Percentiles rank a stretch among this genome's conserved stretches.
phyloP scores from a whole-genome alignment of 192 early-diverging fungal species.

The Rhizophagus sp. region DNA sequence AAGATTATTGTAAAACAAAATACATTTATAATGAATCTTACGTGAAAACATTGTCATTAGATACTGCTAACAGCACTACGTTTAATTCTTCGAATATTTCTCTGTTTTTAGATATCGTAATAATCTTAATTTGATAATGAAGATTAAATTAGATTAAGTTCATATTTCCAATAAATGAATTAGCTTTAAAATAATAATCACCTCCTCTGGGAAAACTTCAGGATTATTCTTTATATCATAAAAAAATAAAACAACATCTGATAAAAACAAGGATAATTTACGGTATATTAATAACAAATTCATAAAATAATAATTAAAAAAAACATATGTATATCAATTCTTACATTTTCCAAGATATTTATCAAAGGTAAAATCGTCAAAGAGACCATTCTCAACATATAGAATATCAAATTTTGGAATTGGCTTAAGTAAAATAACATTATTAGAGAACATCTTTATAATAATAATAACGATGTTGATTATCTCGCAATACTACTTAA shows the following conservation, averaged over 20 bases:
- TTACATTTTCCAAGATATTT: neutral
- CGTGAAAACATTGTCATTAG: neutral
- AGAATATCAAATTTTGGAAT: neutral
- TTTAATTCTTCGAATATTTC: neutral
- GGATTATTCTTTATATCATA: neutral
- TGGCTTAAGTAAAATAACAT: neutral
- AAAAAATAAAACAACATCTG: neutral
- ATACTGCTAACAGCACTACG: neutral
- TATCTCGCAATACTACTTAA: neutral
- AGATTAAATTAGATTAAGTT: neutral
- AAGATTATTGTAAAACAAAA: neutral
- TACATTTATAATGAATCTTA: neutral
- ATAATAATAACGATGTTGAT: neutral
- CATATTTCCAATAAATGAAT: neutral
- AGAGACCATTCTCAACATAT: neutral
- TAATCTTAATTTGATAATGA: neutral
- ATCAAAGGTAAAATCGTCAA: neutral
- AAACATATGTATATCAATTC: neutral
- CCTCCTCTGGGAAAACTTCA: neutral
- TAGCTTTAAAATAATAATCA: neutral
- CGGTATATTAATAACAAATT: neutral
- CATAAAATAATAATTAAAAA: neutral
- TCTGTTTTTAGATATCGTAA: neutral
- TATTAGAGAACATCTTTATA: neutral
- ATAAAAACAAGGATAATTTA: neutral